phyloP scores from a whole-genome alignment of 2,329 filamentous ascomycete species.

The Xylariaceae sp. region DNA sequence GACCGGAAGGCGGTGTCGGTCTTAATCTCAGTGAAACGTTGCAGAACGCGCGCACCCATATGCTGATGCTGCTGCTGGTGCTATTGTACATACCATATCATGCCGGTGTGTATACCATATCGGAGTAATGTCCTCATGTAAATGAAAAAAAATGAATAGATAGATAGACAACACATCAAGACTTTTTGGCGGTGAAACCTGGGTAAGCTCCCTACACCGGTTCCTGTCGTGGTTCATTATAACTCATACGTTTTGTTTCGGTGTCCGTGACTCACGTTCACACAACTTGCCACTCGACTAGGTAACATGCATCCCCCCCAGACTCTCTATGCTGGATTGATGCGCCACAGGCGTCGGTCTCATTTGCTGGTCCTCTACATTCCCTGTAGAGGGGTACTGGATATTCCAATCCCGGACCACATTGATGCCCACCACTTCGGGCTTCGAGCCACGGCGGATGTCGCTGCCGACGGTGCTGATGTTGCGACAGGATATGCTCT shows the following conservation, averaged over 20 bases:
- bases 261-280: neutral
- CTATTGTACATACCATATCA: neutral
- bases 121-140: neutral
- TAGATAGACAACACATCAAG: neutral
- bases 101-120: neutral
- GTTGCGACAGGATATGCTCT: slow-evolving; percentile 20
- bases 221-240: slow-evolving; percentile 7
- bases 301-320: slow-evolving; percentile 6
- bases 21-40: slow-evolving; percentile 3
- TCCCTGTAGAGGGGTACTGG: slow-evolving; percentile 2
- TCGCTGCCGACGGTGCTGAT: slow-evolving; percentile 14
- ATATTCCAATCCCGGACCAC: slow-evolving; percentile 7
- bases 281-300: neutral
- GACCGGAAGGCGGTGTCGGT: neutral
- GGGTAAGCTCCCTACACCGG: neutral
- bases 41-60: neutral
- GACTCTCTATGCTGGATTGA: slow-evolving; percentile 14
- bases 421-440: slow-evolving; percentile 8
- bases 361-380: slow-evolving; percentile 13
- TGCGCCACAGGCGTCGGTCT: slow-evolving; percentile 12
- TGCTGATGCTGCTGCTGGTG: neutral
- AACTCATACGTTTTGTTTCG: neutral
- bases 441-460: slow-evolving; percentile 12
- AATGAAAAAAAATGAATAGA: neutral
- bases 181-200: neutral